Evolutionary conservation across 192 early-diverging fungal genomes (phyloP), one percentile per base, ranked within the genome.

Genomic region (Coemansia sp.): DNA sequence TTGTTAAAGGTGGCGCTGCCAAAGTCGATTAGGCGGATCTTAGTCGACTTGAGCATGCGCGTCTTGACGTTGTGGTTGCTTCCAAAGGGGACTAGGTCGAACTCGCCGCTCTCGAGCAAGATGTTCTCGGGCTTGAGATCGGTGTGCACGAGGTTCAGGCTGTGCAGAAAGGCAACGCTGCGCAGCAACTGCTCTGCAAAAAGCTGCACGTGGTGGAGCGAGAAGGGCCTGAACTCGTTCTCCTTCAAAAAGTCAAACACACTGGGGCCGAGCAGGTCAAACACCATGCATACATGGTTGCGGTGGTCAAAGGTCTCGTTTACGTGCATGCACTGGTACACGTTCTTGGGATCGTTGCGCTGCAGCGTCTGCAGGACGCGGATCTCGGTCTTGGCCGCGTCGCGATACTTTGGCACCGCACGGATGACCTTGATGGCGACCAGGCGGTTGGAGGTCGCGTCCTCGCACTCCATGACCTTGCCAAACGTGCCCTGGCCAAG

Each of bases 401-500:
- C 94, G 28, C 89, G 83, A 83, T 98, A 98, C 75, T 98, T 98
- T 68, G 89, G 91, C 30, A 96, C 81, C 0, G 94, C 87, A 23
- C 94, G 86, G 52, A 98, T 95, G 28, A 98, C 90, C 76, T 98
- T 98, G 60, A 98, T 89, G 3, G 97, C 97, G 51, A 85, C 83
- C 52, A 83, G 71, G 19, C 67, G 74, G 13, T 80, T 81, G 19
- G 68, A 70, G 0, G 82, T 74, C 9, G 82, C 80, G 72, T 97
- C 94, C 58, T 73, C 88, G 42, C 90, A 93, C 71, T 95, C 88
- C 58, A 94, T 88, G 11, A 98, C 97, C 77, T 94, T 95, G 71
- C 97, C 97, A 84, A 96, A 98, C 2, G 97, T 98, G 11, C 97
- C 97, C 75, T 97, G 95, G 4, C 97, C 97, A 25, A 98, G 80